A percentile compares a stretch with the other conserved stretches of the same genome.
Conservation (phyloP, 2,329 filamentous ascomycete genomes). For the Monilinia fructigena region DNA sequence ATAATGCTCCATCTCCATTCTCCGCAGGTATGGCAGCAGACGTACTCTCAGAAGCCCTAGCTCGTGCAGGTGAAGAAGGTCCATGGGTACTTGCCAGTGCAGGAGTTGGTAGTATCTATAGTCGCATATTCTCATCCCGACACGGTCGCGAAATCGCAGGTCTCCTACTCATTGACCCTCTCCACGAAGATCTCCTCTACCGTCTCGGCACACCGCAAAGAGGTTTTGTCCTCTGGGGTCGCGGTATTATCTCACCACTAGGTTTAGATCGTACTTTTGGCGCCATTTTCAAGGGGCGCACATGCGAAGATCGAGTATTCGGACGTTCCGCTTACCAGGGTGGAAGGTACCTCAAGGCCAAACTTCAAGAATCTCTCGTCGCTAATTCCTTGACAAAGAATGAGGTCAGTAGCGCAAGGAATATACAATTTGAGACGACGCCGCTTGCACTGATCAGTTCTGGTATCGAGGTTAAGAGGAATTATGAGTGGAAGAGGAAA, state of each 20-base stretch:
- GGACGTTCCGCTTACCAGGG: slow-evolving; percentile 75
- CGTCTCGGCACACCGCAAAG: slow-evolving; percentile 64
- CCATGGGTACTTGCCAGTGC: slow-evolving; percentile 88
- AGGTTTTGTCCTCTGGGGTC: slow-evolving; percentile 84
- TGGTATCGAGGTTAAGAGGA: slow-evolving; percentile 64
- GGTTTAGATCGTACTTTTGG: slow-evolving; percentile 78
- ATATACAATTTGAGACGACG: slow-evolving; percentile 74
- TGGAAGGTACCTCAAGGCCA: slow-evolving; percentile 83
- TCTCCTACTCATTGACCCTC: slow-evolving; percentile 79
- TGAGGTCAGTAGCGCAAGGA: slow-evolving; percentile 74
- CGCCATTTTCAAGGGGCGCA: slow-evolving; percentile 78
- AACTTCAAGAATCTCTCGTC: slow-evolving; percentile 89
- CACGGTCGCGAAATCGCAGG: slow-evolving; percentile 74
- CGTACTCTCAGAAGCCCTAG: slow-evolving; percentile 81
- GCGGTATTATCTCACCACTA: slow-evolving; percentile 81
- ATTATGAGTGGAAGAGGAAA: slow-evolving; percentile 74
- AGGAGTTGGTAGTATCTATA: slow-evolving; percentile 84
- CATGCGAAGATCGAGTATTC: slow-evolving; percentile 79
- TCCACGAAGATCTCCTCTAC: slow-evolving; percentile 82
- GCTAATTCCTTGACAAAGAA: slow-evolving; percentile 80
- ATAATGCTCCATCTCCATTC: slow-evolving; percentile 90
- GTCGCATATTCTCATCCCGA: slow-evolving; percentile 84
- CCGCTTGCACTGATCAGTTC: slow-evolving; percentile 82
- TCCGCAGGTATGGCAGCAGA: slow-evolving; percentile 92
- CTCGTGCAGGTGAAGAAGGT: slow-evolving; percentile 74